Conservation (phyloP, 345 rosid genomes). For the Boechera retrofracta region DNA sequence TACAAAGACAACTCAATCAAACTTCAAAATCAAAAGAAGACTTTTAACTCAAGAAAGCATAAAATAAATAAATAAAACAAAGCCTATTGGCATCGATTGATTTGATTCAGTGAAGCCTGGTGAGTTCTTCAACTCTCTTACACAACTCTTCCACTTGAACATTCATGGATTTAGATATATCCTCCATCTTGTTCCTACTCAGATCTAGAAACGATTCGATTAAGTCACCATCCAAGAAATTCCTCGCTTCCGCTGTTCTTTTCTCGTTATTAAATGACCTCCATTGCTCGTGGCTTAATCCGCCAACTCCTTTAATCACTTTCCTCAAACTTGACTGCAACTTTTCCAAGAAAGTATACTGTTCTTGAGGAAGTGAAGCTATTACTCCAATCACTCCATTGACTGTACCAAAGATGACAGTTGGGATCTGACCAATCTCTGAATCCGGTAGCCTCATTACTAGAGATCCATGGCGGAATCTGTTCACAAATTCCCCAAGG, state of each 20-base stretch:
- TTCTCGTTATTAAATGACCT: slow-evolving; percentile 93
- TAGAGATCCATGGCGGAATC: slow-evolving; percentile 90
- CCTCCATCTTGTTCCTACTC: slow-evolving; percentile 80
- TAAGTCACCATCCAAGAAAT: slow-evolving; percentile 91
- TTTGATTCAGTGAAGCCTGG: slow-evolving; percentile 75
- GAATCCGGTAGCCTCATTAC: slow-evolving; percentile 98
- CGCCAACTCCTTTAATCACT: slow-evolving; percentile 96
- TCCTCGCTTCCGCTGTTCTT: slow-evolving; percentile 81
- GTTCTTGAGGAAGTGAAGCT: slow-evolving; percentile 91
- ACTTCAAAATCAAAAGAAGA: slow-evolving; percentile 31
- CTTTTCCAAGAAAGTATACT: slow-evolving; percentile 78
- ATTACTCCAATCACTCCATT: slow-evolving; percentile 95
- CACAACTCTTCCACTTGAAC: slow-evolving; percentile 86
- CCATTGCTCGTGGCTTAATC: slow-evolving; percentile 98
- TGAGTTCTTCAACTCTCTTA: slow-evolving; percentile 91
- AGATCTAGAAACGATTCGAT: slow-evolving; percentile 94
- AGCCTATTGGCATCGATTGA: slow-evolving; percentile 21
- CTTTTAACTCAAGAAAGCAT: slow-evolving; percentile 14
- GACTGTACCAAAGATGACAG: slow-evolving; percentile 84
- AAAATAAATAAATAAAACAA: not conserved
- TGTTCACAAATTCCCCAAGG: slow-evolving; percentile 92
- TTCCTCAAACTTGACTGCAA: slow-evolving; percentile 81
- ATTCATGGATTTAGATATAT: slow-evolving; percentile 69
- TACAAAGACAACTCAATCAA: slow-evolving; percentile 21
- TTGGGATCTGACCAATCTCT: slow-evolving; percentile 91